Conservation (phyloP, 352 stramenopile genomes). For the Phytophthora brassicae region DNA sequence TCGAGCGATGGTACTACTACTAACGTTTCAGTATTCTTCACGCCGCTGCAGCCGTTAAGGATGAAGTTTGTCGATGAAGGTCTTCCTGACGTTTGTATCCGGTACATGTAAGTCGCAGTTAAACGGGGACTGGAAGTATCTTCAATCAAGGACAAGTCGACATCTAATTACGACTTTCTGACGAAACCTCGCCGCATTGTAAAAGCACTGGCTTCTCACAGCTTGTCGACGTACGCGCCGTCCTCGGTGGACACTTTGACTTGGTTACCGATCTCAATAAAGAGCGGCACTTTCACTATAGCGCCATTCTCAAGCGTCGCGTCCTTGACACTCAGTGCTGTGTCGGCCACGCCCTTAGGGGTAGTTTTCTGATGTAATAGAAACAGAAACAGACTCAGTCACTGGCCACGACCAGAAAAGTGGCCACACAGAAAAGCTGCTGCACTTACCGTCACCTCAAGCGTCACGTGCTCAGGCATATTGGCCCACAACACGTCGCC, state of each 20-base stretch:
- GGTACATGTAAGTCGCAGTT: no score
- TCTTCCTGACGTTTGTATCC: no score
- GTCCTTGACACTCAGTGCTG: slow-evolving; percentile 79
- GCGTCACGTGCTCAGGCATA: slow-evolving; percentile 81
- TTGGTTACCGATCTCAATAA: slow-evolving; percentile 79
- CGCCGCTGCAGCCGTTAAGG: no score
- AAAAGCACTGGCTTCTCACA: slow-evolving; percentile 29
- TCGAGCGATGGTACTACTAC: no score
- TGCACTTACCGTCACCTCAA: slow-evolving; percentile 59
- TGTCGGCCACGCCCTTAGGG: slow-evolving; percentile 74
- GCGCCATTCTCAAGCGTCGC: slow-evolving; percentile 79
- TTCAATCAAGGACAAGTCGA: slow-evolving; percentile 8
- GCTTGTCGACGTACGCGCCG: slow-evolving; percentile 77
- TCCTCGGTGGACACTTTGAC: slow-evolving; percentile 77
- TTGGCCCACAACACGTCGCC: slow-evolving; percentile 83
- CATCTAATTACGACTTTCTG: slow-evolving; percentile 14
- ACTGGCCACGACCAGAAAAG: slow-evolving; percentile 1
- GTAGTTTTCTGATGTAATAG: slow-evolving; percentile 59
- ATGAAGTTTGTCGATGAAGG: no score
- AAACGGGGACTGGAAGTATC: not conserved
- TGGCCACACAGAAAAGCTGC: not conserved
- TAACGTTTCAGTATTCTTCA: no score
- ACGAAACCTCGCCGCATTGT: not conserved
- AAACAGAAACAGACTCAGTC: slow-evolving; percentile 6
- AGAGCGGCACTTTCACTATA: slow-evolving; percentile 81